Evolutionary conservation across 2,329 filamentous ascomycete genomes (phyloP).

Genomic region (Xylaria multiplex): DNA sequence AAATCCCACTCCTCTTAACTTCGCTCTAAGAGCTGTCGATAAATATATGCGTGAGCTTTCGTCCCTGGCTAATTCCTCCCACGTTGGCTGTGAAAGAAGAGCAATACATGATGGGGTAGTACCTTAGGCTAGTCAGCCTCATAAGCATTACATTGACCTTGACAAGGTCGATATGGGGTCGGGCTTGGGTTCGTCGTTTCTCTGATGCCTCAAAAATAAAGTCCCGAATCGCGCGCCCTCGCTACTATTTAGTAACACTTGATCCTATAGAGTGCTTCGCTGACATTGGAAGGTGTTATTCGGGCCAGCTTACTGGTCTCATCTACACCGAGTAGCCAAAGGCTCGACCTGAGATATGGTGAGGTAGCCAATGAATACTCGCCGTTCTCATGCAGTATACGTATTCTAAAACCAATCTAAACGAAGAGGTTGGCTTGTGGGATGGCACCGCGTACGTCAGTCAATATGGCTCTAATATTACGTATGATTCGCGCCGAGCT

Average conservation of each 20-base stretch:
- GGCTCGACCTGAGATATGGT: not conserved
- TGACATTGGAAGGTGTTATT: not conserved
- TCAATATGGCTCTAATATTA: not conserved
- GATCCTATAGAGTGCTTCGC: not conserved
- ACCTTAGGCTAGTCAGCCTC: slow-evolving; percentile 4
- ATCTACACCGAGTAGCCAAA: not conserved
- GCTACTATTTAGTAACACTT: no score
- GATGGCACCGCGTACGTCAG: not conserved
- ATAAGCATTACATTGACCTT: not conserved
- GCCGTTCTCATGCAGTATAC: not conserved
- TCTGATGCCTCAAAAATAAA: no score
- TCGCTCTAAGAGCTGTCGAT: no score
- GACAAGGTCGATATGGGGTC: not conserved
- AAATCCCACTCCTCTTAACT: not conserved
- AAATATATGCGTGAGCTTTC: not conserved
- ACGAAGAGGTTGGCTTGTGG: not conserved
- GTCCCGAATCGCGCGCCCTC: not conserved
- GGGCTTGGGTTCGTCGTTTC: not conserved
- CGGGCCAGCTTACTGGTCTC: not conserved
- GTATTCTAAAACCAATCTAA: not conserved
- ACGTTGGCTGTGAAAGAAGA: not conserved
- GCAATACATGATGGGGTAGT: not conserved
- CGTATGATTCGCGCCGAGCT: not conserved
- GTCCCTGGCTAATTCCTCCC: not conserved
- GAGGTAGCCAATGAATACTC: not conserved